Percentiles rank a stretch among this genome's conserved stretches.
These are phyloP conservation scores for Lagerstroemia speciosa DNA, from an alignment of 345 rosid species.

Conservation along the genomic window DNA sequence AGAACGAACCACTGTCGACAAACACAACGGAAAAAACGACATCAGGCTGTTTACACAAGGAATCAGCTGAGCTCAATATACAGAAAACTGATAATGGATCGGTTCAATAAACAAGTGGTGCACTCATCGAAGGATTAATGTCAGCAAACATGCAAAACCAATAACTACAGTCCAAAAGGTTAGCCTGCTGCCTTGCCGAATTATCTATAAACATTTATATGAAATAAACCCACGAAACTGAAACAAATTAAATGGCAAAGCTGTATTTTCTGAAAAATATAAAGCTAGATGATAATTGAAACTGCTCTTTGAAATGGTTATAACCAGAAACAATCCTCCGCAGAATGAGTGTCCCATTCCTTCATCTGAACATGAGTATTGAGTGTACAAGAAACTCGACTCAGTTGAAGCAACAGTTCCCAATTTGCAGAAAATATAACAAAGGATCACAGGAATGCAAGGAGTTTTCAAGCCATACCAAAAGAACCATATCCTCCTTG, in stretches of 20 bases:
- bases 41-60: neutral
- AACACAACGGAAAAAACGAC: neutral
- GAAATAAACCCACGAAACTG: neutral
- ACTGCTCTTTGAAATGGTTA: too few species aligned
- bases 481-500: neutral
- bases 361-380: neutral
- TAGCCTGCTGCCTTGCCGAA: neutral
- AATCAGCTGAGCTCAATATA: neutral
- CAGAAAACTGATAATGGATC: neutral
- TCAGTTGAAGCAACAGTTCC: neutral
- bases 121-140: neutral
- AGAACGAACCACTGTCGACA: constrained; percentile 8
- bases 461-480: neutral
- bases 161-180: neutral
- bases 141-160: neutral
- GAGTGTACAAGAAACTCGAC: too few species aligned
- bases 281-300: too few species aligned
- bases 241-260: too few species aligned
- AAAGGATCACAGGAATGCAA: too few species aligned
- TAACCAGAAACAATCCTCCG: too few species aligned
- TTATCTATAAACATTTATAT: neutral
- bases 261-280: too few species aligned
- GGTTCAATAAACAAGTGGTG: neutral
- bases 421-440: too few species aligned
- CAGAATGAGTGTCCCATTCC: too few species aligned